Conservation (phyloP, 371 early-diverging fungal species). For the Mortierella sp. region DNA sequence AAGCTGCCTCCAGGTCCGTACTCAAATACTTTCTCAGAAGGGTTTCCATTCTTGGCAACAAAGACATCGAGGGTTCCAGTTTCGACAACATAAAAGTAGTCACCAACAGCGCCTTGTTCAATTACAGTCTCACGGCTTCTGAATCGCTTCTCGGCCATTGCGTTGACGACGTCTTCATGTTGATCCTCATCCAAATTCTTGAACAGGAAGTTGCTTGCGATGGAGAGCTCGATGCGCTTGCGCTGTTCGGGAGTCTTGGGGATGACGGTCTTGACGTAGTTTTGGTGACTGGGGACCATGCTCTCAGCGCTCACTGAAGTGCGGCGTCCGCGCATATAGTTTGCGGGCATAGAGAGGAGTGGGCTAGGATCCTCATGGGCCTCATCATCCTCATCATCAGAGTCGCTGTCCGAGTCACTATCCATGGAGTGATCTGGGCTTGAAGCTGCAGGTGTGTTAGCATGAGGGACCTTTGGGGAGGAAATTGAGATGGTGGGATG, state of each 20-base stretch:
- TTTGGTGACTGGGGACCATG: slow-evolving; percentile 91
- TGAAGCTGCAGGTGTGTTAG: slow-evolving; percentile 53
- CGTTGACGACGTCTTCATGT: slow-evolving; percentile 93
- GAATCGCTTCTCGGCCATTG: slow-evolving; percentile 96
- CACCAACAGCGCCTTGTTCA: slow-evolving; percentile 96
- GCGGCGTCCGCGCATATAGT: slow-evolving; percentile 83
- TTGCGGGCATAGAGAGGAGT: slow-evolving; percentile 59
- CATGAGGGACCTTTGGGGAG: slow-evolving; percentile 47
- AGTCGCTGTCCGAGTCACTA: slow-evolving; percentile 55
- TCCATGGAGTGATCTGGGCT: slow-evolving; percentile 59
- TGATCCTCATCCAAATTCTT: slow-evolving; percentile 95
- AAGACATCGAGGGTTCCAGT: slow-evolving; percentile 94
- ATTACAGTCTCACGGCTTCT: slow-evolving; percentile 83
- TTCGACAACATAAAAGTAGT: slow-evolving; percentile 98
- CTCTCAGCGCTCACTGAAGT: slow-evolving; percentile 97
- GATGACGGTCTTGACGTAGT: slow-evolving; percentile 86
- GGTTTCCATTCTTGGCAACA: slow-evolving; percentile 73
- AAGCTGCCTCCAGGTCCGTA: slow-evolving; percentile 91
- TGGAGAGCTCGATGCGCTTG: slow-evolving; percentile 82
- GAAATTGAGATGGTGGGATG: slow-evolving; percentile 37
- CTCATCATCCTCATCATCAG: slow-evolving; percentile 29
- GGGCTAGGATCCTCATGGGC: slow-evolving; percentile 66
- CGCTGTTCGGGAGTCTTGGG: slow-evolving; percentile 90
- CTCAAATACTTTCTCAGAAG: slow-evolving; percentile 79
- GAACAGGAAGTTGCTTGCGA: slow-evolving; percentile 94